Evolutionary conservation across 2,329 filamentous ascomycete genomes (phyloP).

Genomic region (Davidsoniella australis): DNA sequence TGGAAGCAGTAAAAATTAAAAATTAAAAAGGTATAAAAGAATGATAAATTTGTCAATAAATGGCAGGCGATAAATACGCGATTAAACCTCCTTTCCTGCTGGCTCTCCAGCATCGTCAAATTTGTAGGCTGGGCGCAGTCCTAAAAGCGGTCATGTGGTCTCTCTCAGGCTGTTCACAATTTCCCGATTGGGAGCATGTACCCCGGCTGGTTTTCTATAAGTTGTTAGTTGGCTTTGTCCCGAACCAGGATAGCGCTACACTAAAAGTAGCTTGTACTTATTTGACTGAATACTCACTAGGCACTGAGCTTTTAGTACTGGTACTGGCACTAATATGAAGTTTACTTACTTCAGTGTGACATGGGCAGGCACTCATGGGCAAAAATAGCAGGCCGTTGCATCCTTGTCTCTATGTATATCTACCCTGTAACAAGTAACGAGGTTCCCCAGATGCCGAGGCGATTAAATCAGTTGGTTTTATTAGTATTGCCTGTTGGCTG

Average conservation of each 20-base stretch:
- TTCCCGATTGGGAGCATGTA: slow-evolving; percentile 1
- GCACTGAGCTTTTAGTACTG: neutral
- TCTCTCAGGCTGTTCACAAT: neutral
- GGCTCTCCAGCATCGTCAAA: neutral
- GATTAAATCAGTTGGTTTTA: too few species aligned
- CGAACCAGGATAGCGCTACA: neutral
- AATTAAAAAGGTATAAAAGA: neutral
- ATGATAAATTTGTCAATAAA: too few species aligned
- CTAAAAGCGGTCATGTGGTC: slow-evolving; percentile 10
- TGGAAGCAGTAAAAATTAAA: neutral
- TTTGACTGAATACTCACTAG: neutral
- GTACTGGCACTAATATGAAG: neutral
- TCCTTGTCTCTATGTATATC: too few species aligned
- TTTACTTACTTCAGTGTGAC: too few species aligned
- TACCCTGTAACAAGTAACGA: too few species aligned
- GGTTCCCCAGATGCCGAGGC: too few species aligned
- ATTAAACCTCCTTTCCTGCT: neutral
- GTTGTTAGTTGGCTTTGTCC: neutral
- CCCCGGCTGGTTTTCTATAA: neutral
- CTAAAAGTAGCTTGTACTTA: neutral
- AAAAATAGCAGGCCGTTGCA: too few species aligned
- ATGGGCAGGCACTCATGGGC: too few species aligned
- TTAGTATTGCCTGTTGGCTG: too few species aligned
- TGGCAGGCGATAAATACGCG: too few species aligned
- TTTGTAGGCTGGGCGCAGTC: slow-evolving; percentile 1